Evolutionary conservation across 768 basidiomycete genomes (phyloP).

Genomic region (Xerocomus potaroensis): DNA sequence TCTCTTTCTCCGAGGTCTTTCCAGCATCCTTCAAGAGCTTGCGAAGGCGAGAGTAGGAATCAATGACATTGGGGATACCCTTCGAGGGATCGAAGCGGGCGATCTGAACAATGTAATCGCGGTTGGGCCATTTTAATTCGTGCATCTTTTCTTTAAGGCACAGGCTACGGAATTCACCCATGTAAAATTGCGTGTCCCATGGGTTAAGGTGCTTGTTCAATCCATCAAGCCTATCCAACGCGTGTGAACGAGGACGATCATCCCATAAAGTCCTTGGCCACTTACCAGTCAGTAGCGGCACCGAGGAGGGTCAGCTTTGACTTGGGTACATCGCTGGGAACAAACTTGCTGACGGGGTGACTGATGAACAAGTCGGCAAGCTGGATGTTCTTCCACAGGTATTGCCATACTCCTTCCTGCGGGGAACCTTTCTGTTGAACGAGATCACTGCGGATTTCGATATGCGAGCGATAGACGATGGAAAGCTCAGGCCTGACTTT

Average conservation of each 20-base stretch:
- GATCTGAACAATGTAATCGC: conserved; percentile 86
- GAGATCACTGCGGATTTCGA: conserved; percentile 88
- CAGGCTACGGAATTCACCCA: conserved; percentile 79
- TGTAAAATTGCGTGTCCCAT: conserved; percentile 86
- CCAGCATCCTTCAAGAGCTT: conserved; percentile 48
- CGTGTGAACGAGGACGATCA: conserved; percentile 1
- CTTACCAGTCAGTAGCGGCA: conserved; percentile 83
- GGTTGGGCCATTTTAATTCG: conserved; percentile 71
- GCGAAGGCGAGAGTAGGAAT: conserved; percentile 84
- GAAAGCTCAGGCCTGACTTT: conserved; percentile 80
- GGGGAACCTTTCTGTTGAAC: conserved; percentile 78
- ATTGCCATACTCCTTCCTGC: conserved; percentile 91
- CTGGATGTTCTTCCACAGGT: conserved; percentile 90
- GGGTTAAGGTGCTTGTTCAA: conserved; percentile 83
- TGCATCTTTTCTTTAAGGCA: conserved; percentile 79
- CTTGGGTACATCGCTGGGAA: conserved; percentile 76
- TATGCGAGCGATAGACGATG: conserved; percentile 92
- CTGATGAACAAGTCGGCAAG: conserved; percentile 89
- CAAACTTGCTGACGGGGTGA: conserved; percentile 93
- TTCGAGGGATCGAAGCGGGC: conserved; percentile 92
- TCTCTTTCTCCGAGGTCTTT: conserved; percentile 43
- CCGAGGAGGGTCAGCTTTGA: conserved; percentile 71
- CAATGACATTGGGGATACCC: conserved; percentile 82
- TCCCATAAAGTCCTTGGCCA: conserved; percentile 17
- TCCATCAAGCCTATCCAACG: conserved; percentile 69